Conservation (phyloP, 2,329 filamentous ascomycete genomes). For the Thyridium curvatum region DNA sequence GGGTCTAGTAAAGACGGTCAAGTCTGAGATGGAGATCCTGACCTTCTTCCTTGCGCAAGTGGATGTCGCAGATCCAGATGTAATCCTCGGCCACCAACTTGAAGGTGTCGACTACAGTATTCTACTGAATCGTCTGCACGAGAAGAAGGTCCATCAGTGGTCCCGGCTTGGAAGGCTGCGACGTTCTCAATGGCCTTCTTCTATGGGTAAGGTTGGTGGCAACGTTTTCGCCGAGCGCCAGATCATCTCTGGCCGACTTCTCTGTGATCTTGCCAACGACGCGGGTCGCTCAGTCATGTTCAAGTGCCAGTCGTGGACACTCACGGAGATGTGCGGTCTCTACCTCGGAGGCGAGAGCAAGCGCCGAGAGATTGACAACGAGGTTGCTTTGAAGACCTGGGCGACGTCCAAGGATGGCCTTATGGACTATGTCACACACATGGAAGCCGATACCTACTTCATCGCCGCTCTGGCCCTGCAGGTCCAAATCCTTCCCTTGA, state of each 20-base stretch:
- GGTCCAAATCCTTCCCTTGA: conserved; percentile 86
- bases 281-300: conserved; percentile 95
- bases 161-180: conserved; percentile 85
- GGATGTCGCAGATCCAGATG: conserved; percentile 84
- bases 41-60: conserved; percentile 86
- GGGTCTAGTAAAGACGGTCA: conserved; percentile 74
- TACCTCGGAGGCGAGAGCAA: conserved; percentile 54
- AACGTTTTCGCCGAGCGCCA: conserved; percentile 93
- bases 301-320: conserved; percentile 95
- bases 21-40: conserved; percentile 77
- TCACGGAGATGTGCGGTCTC: conserved; percentile 94
- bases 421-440: conserved; percentile 89
- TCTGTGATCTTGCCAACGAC: conserved; percentile 94
- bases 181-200: conserved; percentile 78
- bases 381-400: conserved; percentile 81
- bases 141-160: conserved; percentile 91
- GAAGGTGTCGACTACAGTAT: conserved; percentile 96
- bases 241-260: conserved; percentile 77
- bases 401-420: conserved; percentile 76
- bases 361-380: conserved; percentile 82
- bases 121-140: conserved; percentile 76
- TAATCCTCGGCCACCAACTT: conserved; percentile 89
- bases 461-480: conserved; percentile 85
- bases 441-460: conserved; percentile 93
- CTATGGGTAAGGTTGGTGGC: conserved; percentile 77